Evolutionary conservation across 495 filamentous ascomycete species (phyloP).

Genomic region (Tuber indicum): DNA sequence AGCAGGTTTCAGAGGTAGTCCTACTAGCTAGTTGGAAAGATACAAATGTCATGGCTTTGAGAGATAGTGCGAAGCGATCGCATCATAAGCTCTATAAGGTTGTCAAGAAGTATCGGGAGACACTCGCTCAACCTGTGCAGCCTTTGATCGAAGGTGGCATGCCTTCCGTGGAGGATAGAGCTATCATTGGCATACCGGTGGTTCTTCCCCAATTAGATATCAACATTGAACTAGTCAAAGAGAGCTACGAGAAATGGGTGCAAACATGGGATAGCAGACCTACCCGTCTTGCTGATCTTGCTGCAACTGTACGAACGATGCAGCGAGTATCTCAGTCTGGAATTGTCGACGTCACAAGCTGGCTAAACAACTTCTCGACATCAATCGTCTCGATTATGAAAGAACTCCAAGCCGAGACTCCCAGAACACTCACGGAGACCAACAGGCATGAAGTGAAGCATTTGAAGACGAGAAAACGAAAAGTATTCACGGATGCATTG

Average conservation of each 20-base stretch:
- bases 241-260: slow-evolving; percentile 51
- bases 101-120: slow-evolving; percentile 74
- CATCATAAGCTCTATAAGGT: slow-evolving; percentile 87
- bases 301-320: slow-evolving; percentile 61
- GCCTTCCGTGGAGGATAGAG: slow-evolving; percentile 42
- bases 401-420: slow-evolving; percentile 73
- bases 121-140: slow-evolving; percentile 66
- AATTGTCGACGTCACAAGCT: slow-evolving; percentile 52
- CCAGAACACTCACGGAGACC: slow-evolving; percentile 65
- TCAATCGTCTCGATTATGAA: slow-evolving; percentile 62
- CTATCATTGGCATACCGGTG: slow-evolving; percentile 1
- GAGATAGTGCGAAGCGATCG: slow-evolving; percentile 79
- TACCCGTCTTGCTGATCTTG: slow-evolving; percentile 62
- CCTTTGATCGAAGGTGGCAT: slow-evolving; percentile 59
- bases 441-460: slow-evolving; percentile 75
- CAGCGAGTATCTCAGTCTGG: slow-evolving; percentile 48
- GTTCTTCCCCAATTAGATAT: slow-evolving; percentile 3
- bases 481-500: slow-evolving; percentile 79
- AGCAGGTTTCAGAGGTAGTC: slow-evolving; percentile 78
- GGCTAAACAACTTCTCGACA: slow-evolving; percentile 60
- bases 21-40: slow-evolving; percentile 93
- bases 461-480: slow-evolving; percentile 83
- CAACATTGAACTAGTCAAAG: slow-evolving; percentile 41
- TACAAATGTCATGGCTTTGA: slow-evolving; percentile 79
- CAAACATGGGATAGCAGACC: slow-evolving; percentile 57